A percentile compares a stretch with the other conserved stretches of the same genome.
These are phyloP conservation scores for Talaromyces verruculosus DNA, from an alignment of 2,329 filamentous ascomycete genomes.

Conservation along the genomic window DNA sequence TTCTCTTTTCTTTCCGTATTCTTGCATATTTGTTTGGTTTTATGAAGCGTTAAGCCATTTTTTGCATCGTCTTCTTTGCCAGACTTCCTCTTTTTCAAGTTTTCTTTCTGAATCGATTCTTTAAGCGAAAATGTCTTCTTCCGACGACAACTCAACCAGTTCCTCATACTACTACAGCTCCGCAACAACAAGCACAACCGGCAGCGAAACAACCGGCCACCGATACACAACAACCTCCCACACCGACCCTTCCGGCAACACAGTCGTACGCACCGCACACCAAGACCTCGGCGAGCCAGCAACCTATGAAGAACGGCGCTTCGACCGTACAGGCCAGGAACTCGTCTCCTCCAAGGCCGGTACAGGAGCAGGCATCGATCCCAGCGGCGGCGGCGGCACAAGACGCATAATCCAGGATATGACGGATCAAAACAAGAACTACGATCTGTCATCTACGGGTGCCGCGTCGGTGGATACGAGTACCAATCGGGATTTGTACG, in stretches of 20 bases:
- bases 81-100: neutral
- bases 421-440: slow-evolving; percentile 17
- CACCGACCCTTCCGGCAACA: slow-evolving; percentile 35
- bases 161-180: slow-evolving; percentile 38
- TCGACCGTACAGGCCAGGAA: slow-evolving; percentile 36
- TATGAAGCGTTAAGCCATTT: neutral
- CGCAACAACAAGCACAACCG: slow-evolving; percentile 30
- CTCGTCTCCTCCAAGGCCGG: slow-evolving; percentile 21
- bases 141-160: slow-evolving; percentile 32
- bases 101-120: neutral
- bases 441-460: slow-evolving; percentile 11
- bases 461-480: slow-evolving; percentile 10
- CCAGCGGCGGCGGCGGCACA: slow-evolving; percentile 25
- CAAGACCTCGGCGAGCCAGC: slow-evolving; percentile 38
- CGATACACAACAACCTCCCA: slow-evolving; percentile 35
- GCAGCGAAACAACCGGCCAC: slow-evolving; percentile 32
- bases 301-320: slow-evolving; percentile 36
- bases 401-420: slow-evolving; percentile 32
- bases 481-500: slow-evolving; percentile 5
- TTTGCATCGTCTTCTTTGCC: neutral
- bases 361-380: slow-evolving; percentile 22
- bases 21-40: neutral
- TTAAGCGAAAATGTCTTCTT: slow-evolving; percentile 7
- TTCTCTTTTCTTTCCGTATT: neutral
- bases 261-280: slow-evolving; percentile 35